Base-by-base conservation (phyloP, 768 basidiomycete species). In the Neoboletus subvelutipes region DNA sequence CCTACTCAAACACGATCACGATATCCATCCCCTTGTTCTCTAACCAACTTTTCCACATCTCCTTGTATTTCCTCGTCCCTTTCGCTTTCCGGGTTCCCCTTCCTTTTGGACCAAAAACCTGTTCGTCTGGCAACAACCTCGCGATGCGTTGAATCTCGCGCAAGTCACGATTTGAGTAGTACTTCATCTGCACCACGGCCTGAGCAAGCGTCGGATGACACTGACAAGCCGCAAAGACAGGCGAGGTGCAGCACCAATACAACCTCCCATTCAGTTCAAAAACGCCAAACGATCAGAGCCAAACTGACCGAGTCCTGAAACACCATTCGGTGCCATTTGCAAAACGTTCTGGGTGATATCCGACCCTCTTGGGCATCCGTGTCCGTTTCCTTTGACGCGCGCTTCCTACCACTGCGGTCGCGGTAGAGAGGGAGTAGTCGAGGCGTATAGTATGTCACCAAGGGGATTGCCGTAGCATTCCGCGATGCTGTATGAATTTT, bases 311-410 rank as follows among this genome's bases (percentile, higher is more conserved):
- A 58, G 18, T 72, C 68, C 20, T 62, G 73, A 50, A 75, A 78
- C 24, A 78, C 76, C 74, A 80, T 77, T 12, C 73, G 66, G 52
- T 80, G 77, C 80, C 78, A 80, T 60, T 80, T 80, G 55, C 75
- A 78, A 57, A 76, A 75, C 11, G 64, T 65, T 42, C 58, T 69
- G 11, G 73, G 64, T 2, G 77, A 69, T 34, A 79, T 57, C 26
- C 65, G 54, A 42, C 69, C 66, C 40, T 67, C 71, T 17, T 24
- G 59, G 5, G 56, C 60, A 18, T 68, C 67, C 20, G 55, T 50
- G 22, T 66, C 62, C 12, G 10, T 12, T 4, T 47, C 48, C n/a
- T 47, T 50, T 12, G 45, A 48, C 34, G 33, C 15, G n/a, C 43
- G 54, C 36, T 42, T 55, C 20, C 55, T 10, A 10, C 48, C 11